Evolutionary conservation across 2,329 filamentous ascomycete species (phyloP).

Genomic region (Trichoderma sp.): DNA sequence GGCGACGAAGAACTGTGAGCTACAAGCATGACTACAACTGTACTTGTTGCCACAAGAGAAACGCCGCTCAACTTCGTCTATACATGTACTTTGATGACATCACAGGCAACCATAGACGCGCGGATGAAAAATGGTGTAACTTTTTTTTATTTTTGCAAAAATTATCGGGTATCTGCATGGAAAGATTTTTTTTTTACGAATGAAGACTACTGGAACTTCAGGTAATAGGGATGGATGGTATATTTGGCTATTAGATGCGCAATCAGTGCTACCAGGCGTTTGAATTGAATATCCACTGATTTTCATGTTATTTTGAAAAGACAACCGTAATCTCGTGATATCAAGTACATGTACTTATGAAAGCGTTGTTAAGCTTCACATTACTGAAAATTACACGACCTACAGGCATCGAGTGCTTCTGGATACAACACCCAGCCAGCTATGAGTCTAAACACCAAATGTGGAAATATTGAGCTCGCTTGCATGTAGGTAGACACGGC

Average conservation of each 20-base stretch:
- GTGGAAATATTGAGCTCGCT: background rate
- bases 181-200: background rate
- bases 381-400: background rate
- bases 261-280: background rate
- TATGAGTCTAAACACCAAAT: background rate
- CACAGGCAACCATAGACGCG: background rate
- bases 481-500: background rate
- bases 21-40: too few species aligned
- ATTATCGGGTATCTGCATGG: background rate
- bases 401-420: background rate
- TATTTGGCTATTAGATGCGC: background rate
- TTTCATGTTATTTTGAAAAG: background rate
- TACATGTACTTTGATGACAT: background rate
- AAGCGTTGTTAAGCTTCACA: background rate
- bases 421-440: background rate
- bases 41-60: too few species aligned
- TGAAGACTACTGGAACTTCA: background rate
- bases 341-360: background rate
- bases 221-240: background rate
- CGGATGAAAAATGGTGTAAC: background rate
- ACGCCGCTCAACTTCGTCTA: too few species aligned
- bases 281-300: background rate
- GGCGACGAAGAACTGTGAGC: conserved; percentile 52
- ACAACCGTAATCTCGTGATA: background rate
- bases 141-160: background rate